Evolutionary conservation across 2,329 filamentous ascomycete genomes (phyloP).

Genomic region (Cladosporium phlei): DNA sequence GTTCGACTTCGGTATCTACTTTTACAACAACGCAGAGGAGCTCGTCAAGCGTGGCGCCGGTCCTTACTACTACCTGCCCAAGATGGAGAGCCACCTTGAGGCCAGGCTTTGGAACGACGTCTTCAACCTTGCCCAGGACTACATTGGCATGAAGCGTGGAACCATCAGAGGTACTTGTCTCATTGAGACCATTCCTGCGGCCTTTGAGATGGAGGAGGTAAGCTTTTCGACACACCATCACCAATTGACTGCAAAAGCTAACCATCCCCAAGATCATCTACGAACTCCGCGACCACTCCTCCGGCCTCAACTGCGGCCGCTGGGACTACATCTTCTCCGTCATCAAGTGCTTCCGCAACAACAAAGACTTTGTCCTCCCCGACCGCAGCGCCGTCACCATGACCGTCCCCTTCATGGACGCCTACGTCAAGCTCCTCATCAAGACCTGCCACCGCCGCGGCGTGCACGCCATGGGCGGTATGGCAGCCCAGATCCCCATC

Average conservation of each 20-base stretch:
- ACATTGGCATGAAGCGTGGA: constrained; percentile 79
- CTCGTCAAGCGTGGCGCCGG: constrained; percentile 77
- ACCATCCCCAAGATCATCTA: constrained; percentile 71
- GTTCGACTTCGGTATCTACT: constrained; percentile 98
- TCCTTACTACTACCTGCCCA: constrained; percentile 96
- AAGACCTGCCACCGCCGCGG: constrained; percentile 96
- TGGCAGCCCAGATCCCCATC: constrained; percentile 98
- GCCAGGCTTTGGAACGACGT: constrained; percentile 96
- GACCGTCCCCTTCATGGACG: constrained; percentile 97
- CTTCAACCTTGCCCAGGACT: constrained; percentile 94
- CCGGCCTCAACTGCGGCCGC: constrained; percentile 93
- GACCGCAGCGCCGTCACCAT: constrained; percentile 90
- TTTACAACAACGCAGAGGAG: constrained; percentile 96
- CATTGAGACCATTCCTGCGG: constrained; percentile 95
- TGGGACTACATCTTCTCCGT: constrained; percentile 99
- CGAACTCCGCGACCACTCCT: constrained; percentile 92
- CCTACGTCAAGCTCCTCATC: constrained; percentile 94
- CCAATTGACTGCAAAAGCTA: constrained; percentile 14
- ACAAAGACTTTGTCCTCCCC: constrained; percentile 86
- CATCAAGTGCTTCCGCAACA: constrained; percentile 98
- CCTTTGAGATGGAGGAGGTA: constrained; percentile 97
- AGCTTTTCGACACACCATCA: constrained; percentile 8
- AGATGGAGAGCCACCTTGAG: constrained; percentile 94
- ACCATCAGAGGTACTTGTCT: constrained; percentile 93
- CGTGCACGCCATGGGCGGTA: constrained; percentile 98